phyloP scores from a whole-genome alignment of 2,329 filamentous ascomycete species.

The Alternaria gansuensis region DNA sequence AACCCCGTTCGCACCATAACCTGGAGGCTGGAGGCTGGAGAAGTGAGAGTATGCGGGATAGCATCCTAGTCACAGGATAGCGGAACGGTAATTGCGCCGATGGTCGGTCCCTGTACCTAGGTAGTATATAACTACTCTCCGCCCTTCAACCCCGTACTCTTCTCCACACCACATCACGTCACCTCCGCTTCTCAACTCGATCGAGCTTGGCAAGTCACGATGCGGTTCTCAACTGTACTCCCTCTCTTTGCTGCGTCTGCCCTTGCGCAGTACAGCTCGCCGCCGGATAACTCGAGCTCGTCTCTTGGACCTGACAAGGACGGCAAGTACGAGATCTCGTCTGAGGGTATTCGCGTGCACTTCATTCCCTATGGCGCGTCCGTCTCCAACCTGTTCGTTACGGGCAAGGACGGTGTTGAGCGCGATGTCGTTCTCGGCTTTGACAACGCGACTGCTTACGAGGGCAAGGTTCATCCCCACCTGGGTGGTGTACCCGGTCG shows the following conservation, averaged over 20 bases:
- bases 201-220: constrained; percentile 33
- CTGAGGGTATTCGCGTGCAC: constrained; percentile 70
- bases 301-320: constrained; percentile 49
- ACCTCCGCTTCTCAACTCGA: constrained; percentile 29
- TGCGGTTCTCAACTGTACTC: constrained; percentile 38
- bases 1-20: constrained; percentile 20
- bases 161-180: constrained; percentile 28
- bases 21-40: constrained; percentile 20
- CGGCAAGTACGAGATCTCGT: constrained; percentile 75
- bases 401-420: constrained; percentile 72
- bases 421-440: constrained; percentile 78
- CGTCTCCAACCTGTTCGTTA: constrained; percentile 74
- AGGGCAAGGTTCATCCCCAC: constrained; percentile 72
- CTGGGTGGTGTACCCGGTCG: constrained; percentile 77
- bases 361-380: constrained; percentile 81
- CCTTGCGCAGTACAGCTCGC: constrained; percentile 37
- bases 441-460: constrained; percentile 78
- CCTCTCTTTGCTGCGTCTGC: constrained; percentile 40
- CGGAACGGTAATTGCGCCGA: constrained; percentile 28
- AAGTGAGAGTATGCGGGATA: constrained; percentile 22
- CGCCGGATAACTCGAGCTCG: constrained; percentile 28
- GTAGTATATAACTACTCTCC: constrained; percentile 26
- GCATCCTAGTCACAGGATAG: constrained; percentile 33
- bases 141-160: constrained; percentile 17
- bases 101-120: constrained; percentile 17